A percentile compares a stretch with the other conserved stretches of the same genome.
These are phyloP conservation scores for Fragaria iinumae DNA, from an alignment of 306 rosid species.

Conservation along the genomic window DNA sequence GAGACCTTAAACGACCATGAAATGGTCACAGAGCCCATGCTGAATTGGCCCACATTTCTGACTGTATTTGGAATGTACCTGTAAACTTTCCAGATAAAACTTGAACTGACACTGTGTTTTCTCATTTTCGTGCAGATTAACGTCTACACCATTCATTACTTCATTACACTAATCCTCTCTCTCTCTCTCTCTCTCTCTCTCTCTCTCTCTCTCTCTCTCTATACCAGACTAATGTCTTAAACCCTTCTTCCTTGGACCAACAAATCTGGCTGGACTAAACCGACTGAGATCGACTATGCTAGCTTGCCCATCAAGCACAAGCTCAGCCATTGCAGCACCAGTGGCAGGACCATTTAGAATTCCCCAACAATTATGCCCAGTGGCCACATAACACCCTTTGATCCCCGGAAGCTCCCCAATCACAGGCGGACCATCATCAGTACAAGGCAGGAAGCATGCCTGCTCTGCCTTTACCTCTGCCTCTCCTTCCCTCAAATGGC, in stretches of 20 bases:
- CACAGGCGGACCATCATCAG: slow-evolving; percentile 64
- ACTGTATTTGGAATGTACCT: no score
- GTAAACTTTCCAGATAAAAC: neutral
- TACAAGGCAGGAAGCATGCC: slow-evolving; percentile 84
- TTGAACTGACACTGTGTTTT: neutral
- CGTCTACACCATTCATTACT: neutral
- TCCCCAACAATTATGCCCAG: slow-evolving; percentile 92
- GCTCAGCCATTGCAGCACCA: slow-evolving; percentile 86
- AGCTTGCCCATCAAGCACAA: slow-evolving; percentile 64
- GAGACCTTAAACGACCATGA: neutral
- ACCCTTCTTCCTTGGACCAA: slow-evolving; percentile 14
- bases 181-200: neutral
- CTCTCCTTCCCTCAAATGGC: slow-evolving; percentile 61
- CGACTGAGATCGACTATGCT: slow-evolving; percentile 61
- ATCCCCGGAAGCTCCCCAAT: slow-evolving; percentile 70
- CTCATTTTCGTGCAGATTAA: neutral
- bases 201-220: neutral
- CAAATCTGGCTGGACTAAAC: slow-evolving; percentile 78
- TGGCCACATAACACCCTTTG: slow-evolving; percentile 75
- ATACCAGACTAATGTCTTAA: neutral
- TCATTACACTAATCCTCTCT: neutral
- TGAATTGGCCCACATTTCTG: slow-evolving; percentile 1
- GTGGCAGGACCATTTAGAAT: slow-evolving; percentile 93
- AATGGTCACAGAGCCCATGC: neutral
- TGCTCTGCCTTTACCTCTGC: slow-evolving; percentile 75